Conservation (phyloP, 176 grass and related monocot species). For the Aegilops sharonensis region DNA sequence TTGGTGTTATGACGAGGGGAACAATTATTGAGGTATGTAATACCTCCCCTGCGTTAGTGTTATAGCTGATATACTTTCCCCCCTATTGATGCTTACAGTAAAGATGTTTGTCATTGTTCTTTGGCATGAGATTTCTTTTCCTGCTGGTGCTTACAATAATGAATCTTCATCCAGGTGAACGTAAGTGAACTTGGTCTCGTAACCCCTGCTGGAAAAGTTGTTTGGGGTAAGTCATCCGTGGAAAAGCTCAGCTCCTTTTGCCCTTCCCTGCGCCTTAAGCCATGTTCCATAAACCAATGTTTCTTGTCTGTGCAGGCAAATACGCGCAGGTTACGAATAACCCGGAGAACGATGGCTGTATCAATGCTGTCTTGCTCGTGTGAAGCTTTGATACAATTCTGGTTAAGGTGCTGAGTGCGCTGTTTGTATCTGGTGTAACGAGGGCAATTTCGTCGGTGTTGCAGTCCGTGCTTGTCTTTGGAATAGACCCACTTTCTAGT, state of each 20-base stretch:
- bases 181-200: conserved; percentile 93
- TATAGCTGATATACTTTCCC: background rate
- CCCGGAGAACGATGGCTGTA: conserved; percentile 86
- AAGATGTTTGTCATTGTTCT: background rate
- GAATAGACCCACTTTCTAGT: background rate
- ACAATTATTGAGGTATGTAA: conserved; percentile 82
- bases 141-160: background rate
- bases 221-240: conserved; percentile 65
- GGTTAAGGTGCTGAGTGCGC: background rate
- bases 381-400: conserved; percentile 20
- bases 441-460: background rate
- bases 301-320: conserved; percentile 64
- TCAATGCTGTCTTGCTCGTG: conserved; percentile 87
- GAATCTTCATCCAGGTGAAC: conserved; percentile 56
- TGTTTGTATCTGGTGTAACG: background rate
- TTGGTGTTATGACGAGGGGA: conserved; percentile 86
- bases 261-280: background rate
- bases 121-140: background rate
- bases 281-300: background rate
- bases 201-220: conserved; percentile 94
- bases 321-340: conserved; percentile 94
- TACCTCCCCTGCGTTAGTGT: background rate
- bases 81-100: background rate
- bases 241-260: background rate
- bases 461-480: background rate